Percentiles rank a stretch among this genome's conserved stretches.
Evolutionary conservation across 179 eudicot genomes (phyloP).

Genomic region (Sideroxylon spinosum): DNA sequence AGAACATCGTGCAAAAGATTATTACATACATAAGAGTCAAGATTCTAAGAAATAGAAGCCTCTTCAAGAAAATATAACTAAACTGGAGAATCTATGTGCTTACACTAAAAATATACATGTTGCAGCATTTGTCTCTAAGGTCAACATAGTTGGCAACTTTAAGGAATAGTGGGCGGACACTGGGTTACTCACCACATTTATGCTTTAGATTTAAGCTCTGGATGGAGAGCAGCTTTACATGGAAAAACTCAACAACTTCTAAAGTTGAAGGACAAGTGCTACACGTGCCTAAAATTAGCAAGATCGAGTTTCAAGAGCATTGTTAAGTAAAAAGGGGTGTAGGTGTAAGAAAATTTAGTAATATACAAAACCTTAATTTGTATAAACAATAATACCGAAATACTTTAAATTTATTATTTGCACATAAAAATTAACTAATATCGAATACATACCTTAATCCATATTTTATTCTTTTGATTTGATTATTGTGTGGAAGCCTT

Average conservation of each 20-base stretch:
- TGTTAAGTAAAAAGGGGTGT: too few species aligned
- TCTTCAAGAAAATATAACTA: not conserved
- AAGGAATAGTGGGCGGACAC: conserved; percentile 8
- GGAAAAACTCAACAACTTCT: conserved; percentile 7
- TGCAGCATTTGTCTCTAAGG: not conserved
- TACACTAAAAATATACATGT: not conserved
- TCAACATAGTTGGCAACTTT: not conserved
- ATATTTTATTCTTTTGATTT: too few species aligned
- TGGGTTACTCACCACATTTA: not conserved
- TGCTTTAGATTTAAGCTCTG: too few species aligned
- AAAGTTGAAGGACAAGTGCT: not conserved
- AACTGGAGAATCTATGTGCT: not conserved
- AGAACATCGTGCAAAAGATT: not conserved
- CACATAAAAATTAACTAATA: too few species aligned
- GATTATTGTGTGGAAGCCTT: too few species aligned
- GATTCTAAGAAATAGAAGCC: not conserved
- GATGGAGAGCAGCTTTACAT: not conserved
- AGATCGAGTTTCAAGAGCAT: too few species aligned
- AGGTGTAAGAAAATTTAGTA: too few species aligned
- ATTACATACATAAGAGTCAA: not conserved
- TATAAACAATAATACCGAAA: too few species aligned
- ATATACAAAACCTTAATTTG: too few species aligned
- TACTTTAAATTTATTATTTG: too few species aligned
- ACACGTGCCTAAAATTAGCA: too few species aligned
- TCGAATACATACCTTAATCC: too few species aligned